A percentile compares a stretch with the other conserved stretches of the same genome.
Conservation (phyloP, 1,284 basidiomycete species). For the Cutaneotrichosporon curvatum region DNA sequence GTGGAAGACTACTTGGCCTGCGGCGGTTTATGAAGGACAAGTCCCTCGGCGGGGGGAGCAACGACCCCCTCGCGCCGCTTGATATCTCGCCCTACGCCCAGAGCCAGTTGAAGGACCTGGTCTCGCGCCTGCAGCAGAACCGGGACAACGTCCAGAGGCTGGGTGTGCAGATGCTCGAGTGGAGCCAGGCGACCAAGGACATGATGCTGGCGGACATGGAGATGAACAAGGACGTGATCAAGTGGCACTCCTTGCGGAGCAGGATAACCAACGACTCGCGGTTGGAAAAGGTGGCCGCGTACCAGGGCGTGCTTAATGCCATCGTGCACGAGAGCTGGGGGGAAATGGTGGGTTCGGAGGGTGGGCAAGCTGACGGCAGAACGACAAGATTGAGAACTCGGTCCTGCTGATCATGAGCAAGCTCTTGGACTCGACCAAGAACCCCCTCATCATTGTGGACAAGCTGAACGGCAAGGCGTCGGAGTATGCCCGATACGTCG, state of each 20-base stretch:
- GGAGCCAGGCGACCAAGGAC: constrained; percentile 33
- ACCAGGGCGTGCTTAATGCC: constrained; percentile 30
- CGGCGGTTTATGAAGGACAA: constrained; percentile 44
- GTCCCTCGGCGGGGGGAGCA: not conserved
- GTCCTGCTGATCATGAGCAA: constrained; percentile 39
- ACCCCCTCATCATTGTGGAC: constrained; percentile 39
- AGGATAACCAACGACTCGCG: constrained; percentile 22
- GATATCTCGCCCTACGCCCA: constrained; percentile 24
- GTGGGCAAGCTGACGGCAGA: constrained; percentile 15
- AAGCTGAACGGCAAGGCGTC: constrained; percentile 32
- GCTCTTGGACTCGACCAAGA: constrained; percentile 33
- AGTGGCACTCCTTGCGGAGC: constrained; percentile 35
- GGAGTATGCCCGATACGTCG: constrained; percentile 40
- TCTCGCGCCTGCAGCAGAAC: constrained; percentile 27
- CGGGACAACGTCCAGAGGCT: constrained; percentile 35
- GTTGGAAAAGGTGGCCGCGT: constrained; percentile 37
- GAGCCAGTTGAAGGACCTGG: constrained; percentile 26
- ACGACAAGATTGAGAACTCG: constrained; percentile 31
- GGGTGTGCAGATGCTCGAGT: constrained; percentile 39
- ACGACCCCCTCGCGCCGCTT: not conserved
- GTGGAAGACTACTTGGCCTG: constrained; percentile 20
- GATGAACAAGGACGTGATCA: constrained; percentile 30
- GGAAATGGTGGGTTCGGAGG: constrained; percentile 30
- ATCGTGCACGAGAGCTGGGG: constrained; percentile 32
- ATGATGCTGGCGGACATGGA: constrained; percentile 27